Base-by-base conservation (phyloP, 257 asterid genomes). In the Solanum pennellii region DNA sequence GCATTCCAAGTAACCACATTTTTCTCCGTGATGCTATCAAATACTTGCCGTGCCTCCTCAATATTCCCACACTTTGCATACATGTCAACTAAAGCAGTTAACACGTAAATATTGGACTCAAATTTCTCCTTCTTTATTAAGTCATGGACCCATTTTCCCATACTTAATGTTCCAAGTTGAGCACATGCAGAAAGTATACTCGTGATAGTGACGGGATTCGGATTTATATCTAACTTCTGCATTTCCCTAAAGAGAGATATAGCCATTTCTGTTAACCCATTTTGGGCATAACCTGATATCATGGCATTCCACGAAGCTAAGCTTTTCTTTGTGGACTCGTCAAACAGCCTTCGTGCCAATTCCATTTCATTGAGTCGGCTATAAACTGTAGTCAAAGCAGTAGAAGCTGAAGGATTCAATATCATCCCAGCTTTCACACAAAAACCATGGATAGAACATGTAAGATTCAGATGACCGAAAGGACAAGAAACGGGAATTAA, bases 201-300 rank as follows among this genome's bases (percentile, higher is more conserved):
- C 71, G 98, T 94, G 52, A 94, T 12, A 41, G 98, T 95, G 65
- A 94, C 92, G 5, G 98, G 95, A 89, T 94, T 95, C n/a, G 97
- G 98, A 87, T 86, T 94, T 73, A 94, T 91, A 45, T 93, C 97
- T 41, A 94, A 95, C 88, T 86, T 90, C 90, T 94, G 98, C 98
- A 97, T 97, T 86, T 94, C 96, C 20, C 86, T 93, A 84, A 97
- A 97, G 45, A 95, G 97, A 37, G 94, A 92, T 77, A 94, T 88
- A 13, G 98, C 97, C 93, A 79, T 91, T 56, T 94, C 96, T 9
- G 98, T 94, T 45, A 91, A 91, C 21, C 98, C 98, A 66, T 94
- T 95, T 86, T 96, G 98, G 14, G 98, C 94, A 89, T 94, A 95
- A 45, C 98, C 99, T 10, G 98, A 96, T 88, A 96, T 94, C 98